Evolutionary conservation across 257 asterid genomes (phyloP).

Genomic region (Sherardia arvensis): DNA sequence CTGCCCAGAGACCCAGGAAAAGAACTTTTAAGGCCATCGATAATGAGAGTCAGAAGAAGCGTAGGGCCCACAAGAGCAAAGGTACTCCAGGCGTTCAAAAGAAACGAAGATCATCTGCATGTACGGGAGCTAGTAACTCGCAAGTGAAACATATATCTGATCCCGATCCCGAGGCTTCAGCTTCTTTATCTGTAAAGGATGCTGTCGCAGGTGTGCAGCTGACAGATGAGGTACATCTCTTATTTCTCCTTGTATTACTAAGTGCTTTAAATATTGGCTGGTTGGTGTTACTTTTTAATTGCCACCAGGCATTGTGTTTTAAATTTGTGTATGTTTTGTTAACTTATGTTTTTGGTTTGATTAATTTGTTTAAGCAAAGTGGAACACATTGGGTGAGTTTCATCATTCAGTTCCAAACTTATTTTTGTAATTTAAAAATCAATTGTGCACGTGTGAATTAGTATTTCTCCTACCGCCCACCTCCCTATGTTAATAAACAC

Average conservation of each 20-base stretch:
- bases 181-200: constrained; percentile 18
- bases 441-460: background rate
- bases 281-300: constrained; percentile 1
- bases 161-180: constrained; percentile 23
- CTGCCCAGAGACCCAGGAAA: constrained; percentile 31
- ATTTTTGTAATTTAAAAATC: background rate
- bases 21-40: constrained; percentile 28
- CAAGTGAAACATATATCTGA: constrained; percentile 26
- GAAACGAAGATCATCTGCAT: constrained; percentile 24
- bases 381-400: background rate
- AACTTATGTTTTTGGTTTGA: constrained; percentile 1
- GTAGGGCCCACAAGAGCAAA: constrained; percentile 31
- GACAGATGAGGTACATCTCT: constrained; percentile 49
- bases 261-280: constrained; percentile 7
- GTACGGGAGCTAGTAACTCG: constrained; percentile 26
- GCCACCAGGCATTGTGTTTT: background rate
- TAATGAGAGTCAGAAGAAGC: constrained; percentile 30
- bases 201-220: constrained; percentile 22
- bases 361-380: background rate
- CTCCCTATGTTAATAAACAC: background rate
- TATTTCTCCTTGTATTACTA: constrained; percentile 13
- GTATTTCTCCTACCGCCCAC: background rate
- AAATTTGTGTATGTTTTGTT: background rate
- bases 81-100: constrained; percentile 25
- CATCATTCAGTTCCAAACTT: background rate